These are phyloP conservation scores for Verticillium dahliae DNA, from an alignment of 2,329 filamentous ascomycete genomes.

Conservation along the genomic window DNA sequence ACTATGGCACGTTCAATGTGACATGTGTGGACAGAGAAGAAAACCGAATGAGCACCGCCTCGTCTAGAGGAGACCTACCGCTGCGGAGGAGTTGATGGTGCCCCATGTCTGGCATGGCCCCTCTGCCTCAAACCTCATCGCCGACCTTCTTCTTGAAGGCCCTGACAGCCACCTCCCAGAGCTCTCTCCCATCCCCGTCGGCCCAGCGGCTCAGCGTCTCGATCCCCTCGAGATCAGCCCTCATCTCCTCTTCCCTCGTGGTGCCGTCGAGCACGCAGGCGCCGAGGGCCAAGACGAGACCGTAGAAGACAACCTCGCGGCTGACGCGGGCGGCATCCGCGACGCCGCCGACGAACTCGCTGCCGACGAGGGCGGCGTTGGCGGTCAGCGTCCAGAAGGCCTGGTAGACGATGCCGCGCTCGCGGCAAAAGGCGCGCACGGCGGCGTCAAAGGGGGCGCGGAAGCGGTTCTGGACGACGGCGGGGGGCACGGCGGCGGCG, in stretches of 20 bases:
- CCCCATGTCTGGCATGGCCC: too few relatives aligned
- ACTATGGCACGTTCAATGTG: too few relatives aligned
- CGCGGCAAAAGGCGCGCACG: slow-evolving; percentile 47
- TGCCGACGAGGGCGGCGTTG: slow-evolving; percentile 31
- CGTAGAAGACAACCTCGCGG: slow-evolving; percentile 36
- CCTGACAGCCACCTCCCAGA: slow-evolving; percentile 41
- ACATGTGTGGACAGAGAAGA: too few relatives aligned
- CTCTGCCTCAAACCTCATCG: neutral
- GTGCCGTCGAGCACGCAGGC: slow-evolving; percentile 40
- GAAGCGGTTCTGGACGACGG: slow-evolving; percentile 73
- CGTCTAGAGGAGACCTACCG: too few relatives aligned
- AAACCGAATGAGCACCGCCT: too few relatives aligned
- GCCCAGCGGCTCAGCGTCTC: slow-evolving; percentile 35
- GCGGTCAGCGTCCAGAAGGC: slow-evolving; percentile 48
- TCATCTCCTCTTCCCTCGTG: slow-evolving; percentile 38
- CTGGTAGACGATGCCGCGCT: slow-evolving; percentile 38
- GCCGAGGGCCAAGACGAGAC: slow-evolving; percentile 40
- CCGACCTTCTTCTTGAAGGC: neutral
- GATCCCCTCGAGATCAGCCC: slow-evolving; percentile 37
- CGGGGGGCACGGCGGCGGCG: slow-evolving; percentile 31
- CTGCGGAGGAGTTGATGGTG: too few relatives aligned
- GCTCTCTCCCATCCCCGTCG: slow-evolving; percentile 29
- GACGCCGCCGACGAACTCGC: slow-evolving; percentile 41
- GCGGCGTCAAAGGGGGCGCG: slow-evolving; percentile 40
- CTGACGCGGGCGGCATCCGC: slow-evolving; percentile 31